A percentile compares a stretch with the other conserved stretches of the same genome.
These are phyloP conservation scores for Hortiboletus campestris DNA, from an alignment of 768 basidiomycete genomes.

Conservation along the genomic window DNA sequence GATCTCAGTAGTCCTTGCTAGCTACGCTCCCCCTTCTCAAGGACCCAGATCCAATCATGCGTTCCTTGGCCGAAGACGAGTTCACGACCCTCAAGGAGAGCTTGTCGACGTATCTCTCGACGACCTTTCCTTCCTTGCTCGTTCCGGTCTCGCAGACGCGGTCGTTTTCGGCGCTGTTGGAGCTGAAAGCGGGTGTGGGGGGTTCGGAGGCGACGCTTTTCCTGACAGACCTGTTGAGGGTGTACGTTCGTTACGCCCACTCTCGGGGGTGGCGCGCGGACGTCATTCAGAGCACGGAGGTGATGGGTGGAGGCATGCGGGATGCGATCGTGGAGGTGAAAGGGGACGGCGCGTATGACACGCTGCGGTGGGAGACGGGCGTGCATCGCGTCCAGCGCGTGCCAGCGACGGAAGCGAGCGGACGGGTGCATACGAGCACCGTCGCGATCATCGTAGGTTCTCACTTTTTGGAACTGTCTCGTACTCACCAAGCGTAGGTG, in stretches of 20 bases:
- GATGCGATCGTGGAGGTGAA: constrained; percentile 81
- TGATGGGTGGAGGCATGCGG: constrained; percentile 64
- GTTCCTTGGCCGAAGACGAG: constrained; percentile 70
- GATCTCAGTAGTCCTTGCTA: constrained; percentile 56
- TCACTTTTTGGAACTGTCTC: neutral
- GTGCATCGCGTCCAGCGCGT: constrained; percentile 96
- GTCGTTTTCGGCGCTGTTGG: constrained; percentile 74
- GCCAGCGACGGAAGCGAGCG: constrained; percentile 84
- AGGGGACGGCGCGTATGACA: constrained; percentile 75
- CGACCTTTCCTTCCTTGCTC: constrained; percentile 67
- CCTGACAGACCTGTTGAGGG: constrained; percentile 68
- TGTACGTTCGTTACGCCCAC: constrained; percentile 72
- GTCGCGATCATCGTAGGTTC: constrained; percentile 75
- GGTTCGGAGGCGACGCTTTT: constrained; percentile 88
- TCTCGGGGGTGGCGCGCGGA: constrained; percentile 59
- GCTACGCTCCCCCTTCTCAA: constrained; percentile 60
- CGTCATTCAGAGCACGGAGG: constrained; percentile 56
- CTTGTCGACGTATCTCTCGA: constrained; percentile 27
- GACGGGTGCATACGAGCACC: constrained; percentile 90
- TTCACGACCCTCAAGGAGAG: constrained; percentile 43
- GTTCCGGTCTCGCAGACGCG: constrained; percentile 68
- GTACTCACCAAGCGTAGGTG: constrained; percentile 48
- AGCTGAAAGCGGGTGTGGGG: constrained; percentile 91
- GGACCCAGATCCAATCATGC: constrained; percentile 77
- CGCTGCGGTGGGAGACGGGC: constrained; percentile 86